Conservation (phyloP, 139 green algal genomes). For the Coelastrella sp. region DNA sequence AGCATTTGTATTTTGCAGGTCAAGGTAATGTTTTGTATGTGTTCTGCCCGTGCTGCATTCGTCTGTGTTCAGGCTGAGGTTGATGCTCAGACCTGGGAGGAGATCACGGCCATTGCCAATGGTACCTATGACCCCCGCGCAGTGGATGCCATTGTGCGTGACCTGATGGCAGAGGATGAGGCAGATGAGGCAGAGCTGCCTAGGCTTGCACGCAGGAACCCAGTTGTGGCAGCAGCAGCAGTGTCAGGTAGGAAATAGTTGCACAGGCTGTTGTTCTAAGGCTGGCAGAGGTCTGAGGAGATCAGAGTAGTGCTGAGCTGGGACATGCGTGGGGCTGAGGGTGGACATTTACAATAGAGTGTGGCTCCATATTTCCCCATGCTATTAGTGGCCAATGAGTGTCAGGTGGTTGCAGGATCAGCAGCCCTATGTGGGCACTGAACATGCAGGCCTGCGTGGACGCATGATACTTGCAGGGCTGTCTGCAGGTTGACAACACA, state of each 20-base stretch:
- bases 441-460: no score
- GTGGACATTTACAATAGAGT: no score
- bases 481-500: no score
- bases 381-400: no score
- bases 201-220: constrained; percentile 48
- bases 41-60: not conserved
- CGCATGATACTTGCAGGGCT: no score
- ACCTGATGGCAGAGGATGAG: constrained; percentile 52
- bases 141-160: constrained; percentile 52
- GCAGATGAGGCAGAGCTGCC: constrained; percentile 70
- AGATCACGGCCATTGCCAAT: not conserved
- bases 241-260: constrained; percentile 31
- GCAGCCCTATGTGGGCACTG: no score
- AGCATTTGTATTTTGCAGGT: no score
- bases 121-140: not conserved
- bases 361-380: no score
- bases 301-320: not conserved
- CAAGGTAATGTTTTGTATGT: not conserved
- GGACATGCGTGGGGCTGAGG: not conserved
- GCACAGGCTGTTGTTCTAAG: not conserved
- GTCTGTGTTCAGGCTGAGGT: constrained; percentile 8
- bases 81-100: not conserved
- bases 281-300: not conserved
- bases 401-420: no score
- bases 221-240: constrained; percentile 48